Base-by-base conservation (phyloP, 192 early-diverging fungal species). In the Umbelopsis ramanniana region DNA sequence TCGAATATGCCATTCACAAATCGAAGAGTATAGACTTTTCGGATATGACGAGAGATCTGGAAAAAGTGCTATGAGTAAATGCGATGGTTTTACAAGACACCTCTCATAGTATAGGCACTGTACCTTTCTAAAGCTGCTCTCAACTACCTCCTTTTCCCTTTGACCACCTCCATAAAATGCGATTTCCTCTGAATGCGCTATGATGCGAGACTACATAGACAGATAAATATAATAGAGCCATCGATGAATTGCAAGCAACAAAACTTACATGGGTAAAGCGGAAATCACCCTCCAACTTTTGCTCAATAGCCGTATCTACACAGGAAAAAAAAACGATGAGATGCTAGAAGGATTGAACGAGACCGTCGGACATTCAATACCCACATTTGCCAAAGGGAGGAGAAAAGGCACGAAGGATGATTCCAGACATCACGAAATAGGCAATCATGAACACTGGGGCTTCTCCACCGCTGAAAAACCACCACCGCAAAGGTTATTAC, bases 111-210 rank as follows among this genome's bases (percentile, higher is more conserved):
- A 1, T 21, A 17, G 4, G 0, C 2, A 50, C 48, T 50, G n/a
- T 50, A 93, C 83, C 73, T 83, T 83, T 52, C 81, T 76, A 76
- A 91, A 95, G 26, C 82, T 86, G 55, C 69, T 81, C 57, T 93
- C 86, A 11, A 94, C 85, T 2, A 91, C 88, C 29, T 80, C 80
- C 67, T 88, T 86, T 79, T 95, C 92, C 17, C 90, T 76, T 15
- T 86, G 79, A 4, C 84, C 86, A 70, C 93, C 93, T 47, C 79
- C 75, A 66, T 93, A 94, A 48, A 95, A 87, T 2, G 92, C 93
- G 69, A 95, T 88, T 69, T 94, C 92, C 71, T 94, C 93, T 3
- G 93, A 92, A 70, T 95, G 90, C 55, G 91, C 86, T 53, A 95
- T 91, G n/a, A 95, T 86, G 24, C 93, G 87, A 9, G 90, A 89